These are phyloP conservation scores for Exophiala xenobiotica DNA, from an alignment of 2,329 filamentous ascomycete genomes.

Conservation along the genomic window DNA sequence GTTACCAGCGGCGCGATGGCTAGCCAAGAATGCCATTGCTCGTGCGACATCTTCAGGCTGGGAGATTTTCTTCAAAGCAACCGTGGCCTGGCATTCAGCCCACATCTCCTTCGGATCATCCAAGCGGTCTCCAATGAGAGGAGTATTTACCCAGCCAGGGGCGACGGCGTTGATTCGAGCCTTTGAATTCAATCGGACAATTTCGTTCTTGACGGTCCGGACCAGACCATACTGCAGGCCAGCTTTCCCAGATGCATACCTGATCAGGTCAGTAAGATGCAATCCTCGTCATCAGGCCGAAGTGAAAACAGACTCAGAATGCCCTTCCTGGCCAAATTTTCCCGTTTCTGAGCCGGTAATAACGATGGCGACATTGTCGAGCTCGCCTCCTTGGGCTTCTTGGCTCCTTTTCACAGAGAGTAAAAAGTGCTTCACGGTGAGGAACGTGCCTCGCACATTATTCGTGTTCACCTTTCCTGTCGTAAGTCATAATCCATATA, in stretches of 20 bases:
- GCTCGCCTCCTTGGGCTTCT: constrained; percentile 38
- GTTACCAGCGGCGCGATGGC: constrained; percentile 53
- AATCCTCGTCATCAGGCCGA: background rate
- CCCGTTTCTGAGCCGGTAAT: constrained; percentile 55
- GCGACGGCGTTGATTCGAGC: constrained; percentile 56
- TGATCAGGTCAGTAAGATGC: background rate
- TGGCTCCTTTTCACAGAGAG: constrained; percentile 44
- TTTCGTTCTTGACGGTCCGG: constrained; percentile 55
- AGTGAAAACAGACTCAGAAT: constrained; percentile 39
- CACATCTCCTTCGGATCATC: constrained; percentile 53
- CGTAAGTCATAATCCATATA: constrained; percentile 34
- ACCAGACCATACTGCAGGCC: constrained; percentile 56
- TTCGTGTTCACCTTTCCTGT: constrained; percentile 41
- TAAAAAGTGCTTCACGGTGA: constrained; percentile 58
- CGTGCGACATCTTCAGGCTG: constrained; percentile 51
- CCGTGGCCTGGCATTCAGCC: constrained; percentile 52
- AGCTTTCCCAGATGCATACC: constrained; percentile 52
- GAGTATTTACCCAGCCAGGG: constrained; percentile 50
- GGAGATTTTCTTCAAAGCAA: constrained; percentile 49
- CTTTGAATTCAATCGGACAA: constrained; percentile 50
- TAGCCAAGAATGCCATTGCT: constrained; percentile 51
- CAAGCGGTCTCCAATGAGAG: constrained; percentile 49
- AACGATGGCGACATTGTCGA: constrained; percentile 53
- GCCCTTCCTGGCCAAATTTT: constrained; percentile 51
- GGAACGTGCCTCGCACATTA: constrained; percentile 54